phyloP scores from a whole-genome alignment of 352 stramenopile species.

The Peronospora belbahrii region DNA sequence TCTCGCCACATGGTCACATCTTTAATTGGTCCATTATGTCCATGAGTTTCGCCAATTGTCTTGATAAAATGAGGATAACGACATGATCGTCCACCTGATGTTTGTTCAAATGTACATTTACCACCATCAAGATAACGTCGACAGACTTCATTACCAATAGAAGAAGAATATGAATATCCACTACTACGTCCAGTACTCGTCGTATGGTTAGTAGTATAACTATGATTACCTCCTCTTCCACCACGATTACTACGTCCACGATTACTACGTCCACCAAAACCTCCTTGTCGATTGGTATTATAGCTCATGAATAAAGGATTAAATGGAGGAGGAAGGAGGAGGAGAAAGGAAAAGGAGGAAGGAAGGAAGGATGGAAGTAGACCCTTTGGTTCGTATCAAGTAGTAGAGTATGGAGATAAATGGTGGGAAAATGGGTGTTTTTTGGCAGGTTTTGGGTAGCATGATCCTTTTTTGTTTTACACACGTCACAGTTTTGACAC shows the following conservation, averaged over 20 bases:
- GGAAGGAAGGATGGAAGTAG: too few species aligned
- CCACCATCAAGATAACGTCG: constrained; percentile 50
- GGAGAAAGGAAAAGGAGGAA: too few species aligned
- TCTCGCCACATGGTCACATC: constrained; percentile 71
- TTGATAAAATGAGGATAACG: constrained; percentile 78
- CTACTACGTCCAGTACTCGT: constrained; percentile 19
- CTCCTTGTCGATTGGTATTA: constrained; percentile 44
- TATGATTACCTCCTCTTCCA: constrained; percentile 24
- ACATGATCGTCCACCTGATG: constrained; percentile 38
- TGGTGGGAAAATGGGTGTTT: too few species aligned
- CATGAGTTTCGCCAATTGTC: constrained; percentile 73
- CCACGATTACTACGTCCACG: constrained; percentile 40
- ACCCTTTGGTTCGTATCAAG: too few species aligned
- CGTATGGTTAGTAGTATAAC: too few species aligned
- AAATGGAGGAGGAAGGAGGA: too few species aligned
- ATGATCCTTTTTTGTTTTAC: too few species aligned
- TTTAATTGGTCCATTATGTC: constrained; percentile 64
- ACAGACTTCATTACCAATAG: constrained; percentile 60
- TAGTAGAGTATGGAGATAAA: too few species aligned
- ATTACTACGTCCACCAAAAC: constrained; percentile 58
- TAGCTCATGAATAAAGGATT: constrained; percentile 42
- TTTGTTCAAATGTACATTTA: constrained; percentile 56
- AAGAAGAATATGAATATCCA: too few species aligned
- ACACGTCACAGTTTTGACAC: too few species aligned
- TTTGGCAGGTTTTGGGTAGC: too few species aligned